Evolutionary conservation across 2,329 filamentous ascomycete species (phyloP), one percentile per base, ranked within the genome.

Genomic region (Karstenula rhodostoma): DNA sequence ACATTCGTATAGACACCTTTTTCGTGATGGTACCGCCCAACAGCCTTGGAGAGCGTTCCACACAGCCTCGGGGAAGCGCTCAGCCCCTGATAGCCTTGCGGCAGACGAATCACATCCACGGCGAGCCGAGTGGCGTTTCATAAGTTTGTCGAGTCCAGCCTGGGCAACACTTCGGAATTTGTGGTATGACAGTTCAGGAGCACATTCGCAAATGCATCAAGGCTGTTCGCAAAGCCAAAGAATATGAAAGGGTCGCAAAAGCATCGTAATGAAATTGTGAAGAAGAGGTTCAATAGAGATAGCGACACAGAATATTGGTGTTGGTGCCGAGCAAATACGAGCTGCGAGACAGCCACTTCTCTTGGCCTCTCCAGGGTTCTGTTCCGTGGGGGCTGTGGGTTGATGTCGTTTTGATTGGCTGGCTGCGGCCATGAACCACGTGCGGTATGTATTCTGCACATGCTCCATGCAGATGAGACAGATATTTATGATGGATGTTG

Each of bases 61-160:
- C 15, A 33, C 25, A 32, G 29, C 29, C 47, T 49, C 17, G 13
- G 29, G 27, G 47, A 33, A 49, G 47, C 37, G 37, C 37, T 40
- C n/a, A 17, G 47, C 47, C 47, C 47, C 47, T 33, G 47, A 33
- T 19, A n/a, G 13, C 15, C 12, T 33, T 8, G 27, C 9, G 29
- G 22, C 10, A 29, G 29, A 17, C 47, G 27, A 49, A 49, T 49
- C 29, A 49, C 15, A 22, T 35, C 32, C 27, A 33, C 4, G 47
- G 27, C 47, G 47, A 49, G 12, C 47, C 47, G 47, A 49, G 47
- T 35, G 47, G 47, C 47, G 47, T 29, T 33, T 13, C 47, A 40
- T 7, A n/a, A 17, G 37, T 40, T 17, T 40, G 37, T 40, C 17
- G 37, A n/a, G 17, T 40, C 17, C 37, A 40, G 15, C 37, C 15